phyloP scores from a whole-genome alignment of 768 basidiomycete genomes.

The Boletus bicolor region DNA sequence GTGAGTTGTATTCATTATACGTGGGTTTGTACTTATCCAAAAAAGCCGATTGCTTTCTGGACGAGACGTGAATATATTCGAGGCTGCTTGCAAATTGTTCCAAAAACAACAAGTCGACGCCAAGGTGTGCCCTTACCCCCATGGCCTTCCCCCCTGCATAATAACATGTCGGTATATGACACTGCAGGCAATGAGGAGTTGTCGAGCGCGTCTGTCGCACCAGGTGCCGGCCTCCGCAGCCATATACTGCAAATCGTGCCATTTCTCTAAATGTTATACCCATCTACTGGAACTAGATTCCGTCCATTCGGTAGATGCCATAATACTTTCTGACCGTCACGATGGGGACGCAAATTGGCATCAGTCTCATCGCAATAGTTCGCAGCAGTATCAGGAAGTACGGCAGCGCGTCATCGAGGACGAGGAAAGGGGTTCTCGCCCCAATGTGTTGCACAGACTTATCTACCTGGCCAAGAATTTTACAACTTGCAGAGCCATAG shows the following conservation, averaged over 20 bases:
- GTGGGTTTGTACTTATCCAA: slow-evolving; percentile 6
- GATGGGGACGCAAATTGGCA: slow-evolving; percentile 35
- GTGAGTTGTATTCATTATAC: slow-evolving; percentile 17
- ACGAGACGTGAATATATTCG: slow-evolving; percentile 29
- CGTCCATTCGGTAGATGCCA: slow-evolving; percentile 36
- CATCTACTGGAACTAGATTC: slow-evolving; percentile 36
- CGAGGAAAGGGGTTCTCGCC: slow-evolving; percentile 36
- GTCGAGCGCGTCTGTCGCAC: slow-evolving; percentile 22
- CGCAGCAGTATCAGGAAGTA: slow-evolving; percentile 14
- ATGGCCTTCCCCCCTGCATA: not conserved
- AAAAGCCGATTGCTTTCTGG: slow-evolving; percentile 25
- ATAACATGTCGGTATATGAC: not conserved
- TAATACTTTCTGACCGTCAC: slow-evolving; percentile 22
- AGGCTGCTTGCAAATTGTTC: slow-evolving; percentile 30
- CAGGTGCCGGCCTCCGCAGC: slow-evolving; percentile 13
- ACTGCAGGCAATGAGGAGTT: slow-evolving; percentile 17
- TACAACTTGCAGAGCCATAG: slow-evolving; percentile 45
- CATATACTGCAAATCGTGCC: slow-evolving; percentile 39
- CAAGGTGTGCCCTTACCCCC: slow-evolving; percentile 10
- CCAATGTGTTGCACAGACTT: slow-evolving; percentile 37
- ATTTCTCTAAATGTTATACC: slow-evolving; percentile 33
- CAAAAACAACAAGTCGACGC: slow-evolving; percentile 16
- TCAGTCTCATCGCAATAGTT: slow-evolving; percentile 24
- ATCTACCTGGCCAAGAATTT: slow-evolving; percentile 48
- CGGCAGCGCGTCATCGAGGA: slow-evolving; percentile 21